Evolutionary conservation across 306 rosid genomes (phyloP).

Genomic region (Elaeagnus macrophylla): DNA sequence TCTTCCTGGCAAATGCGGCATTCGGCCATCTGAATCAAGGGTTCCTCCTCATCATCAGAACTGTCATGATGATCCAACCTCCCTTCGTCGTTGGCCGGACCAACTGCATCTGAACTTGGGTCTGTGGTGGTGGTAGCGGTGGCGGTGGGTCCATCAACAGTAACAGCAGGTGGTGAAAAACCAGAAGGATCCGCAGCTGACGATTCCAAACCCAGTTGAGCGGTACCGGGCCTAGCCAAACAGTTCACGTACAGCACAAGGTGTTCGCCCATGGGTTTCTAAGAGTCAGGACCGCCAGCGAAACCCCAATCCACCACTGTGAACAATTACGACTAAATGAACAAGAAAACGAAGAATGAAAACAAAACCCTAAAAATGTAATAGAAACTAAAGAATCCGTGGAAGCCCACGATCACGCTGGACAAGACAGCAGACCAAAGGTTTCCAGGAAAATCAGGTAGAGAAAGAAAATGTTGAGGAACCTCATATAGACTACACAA

Average conservation of each 20-base stretch:
- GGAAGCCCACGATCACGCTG: constrained; percentile 24
- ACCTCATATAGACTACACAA: background rate
- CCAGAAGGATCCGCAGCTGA: constrained; percentile 31
- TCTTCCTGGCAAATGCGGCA: constrained; percentile 99
- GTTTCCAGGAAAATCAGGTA: constrained; percentile 21
- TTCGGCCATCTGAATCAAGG: constrained; percentile 66
- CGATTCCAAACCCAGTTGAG: constrained; percentile 35
- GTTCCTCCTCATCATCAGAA: constrained; percentile 53
- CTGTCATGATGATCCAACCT: constrained; percentile 18
- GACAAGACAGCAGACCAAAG: constrained; percentile 28
- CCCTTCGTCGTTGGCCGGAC: constrained; percentile 18
- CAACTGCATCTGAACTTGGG: constrained; percentile 14
- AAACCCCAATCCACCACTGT: constrained; percentile 17
- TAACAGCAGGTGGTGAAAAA: constrained; percentile 1
- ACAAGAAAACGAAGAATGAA: background rate
- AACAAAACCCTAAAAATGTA: background rate
- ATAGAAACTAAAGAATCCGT: background rate
- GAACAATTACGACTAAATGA: background rate
- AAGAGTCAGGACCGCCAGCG: constrained; percentile 3
- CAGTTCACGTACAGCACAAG: constrained; percentile 72
- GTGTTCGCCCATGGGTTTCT: constrained; percentile 66
- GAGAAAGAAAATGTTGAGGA: constrained; percentile 2
- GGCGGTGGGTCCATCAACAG: background rate
- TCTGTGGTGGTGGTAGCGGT: too few relatives aligned
- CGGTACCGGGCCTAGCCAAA: constrained; percentile 35